These are phyloP conservation scores for Fraxinus floribunda DNA, from an alignment of 305 asterid genomes.

Conservation along the genomic window DNA sequence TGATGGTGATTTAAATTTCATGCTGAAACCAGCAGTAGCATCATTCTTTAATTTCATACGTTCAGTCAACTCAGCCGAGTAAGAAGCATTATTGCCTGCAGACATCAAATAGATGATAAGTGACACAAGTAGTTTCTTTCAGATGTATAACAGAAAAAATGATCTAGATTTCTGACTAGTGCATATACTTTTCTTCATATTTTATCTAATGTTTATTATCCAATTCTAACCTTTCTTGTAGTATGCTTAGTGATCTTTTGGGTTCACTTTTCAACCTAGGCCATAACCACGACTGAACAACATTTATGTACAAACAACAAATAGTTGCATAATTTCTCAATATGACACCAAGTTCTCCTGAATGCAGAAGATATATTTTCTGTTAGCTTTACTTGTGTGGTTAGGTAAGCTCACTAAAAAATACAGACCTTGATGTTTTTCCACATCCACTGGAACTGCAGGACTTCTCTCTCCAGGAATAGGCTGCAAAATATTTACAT, in stretches of 20 bases:
- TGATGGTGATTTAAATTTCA: constrained; percentile 74
- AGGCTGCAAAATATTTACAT: constrained; percentile 55
- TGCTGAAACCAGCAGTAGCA: constrained; percentile 54
- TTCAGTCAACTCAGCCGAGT: constrained; percentile 57
- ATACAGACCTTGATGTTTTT: constrained; percentile 67
- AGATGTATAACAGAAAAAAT: not conserved
- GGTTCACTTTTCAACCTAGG: constrained; percentile 13
- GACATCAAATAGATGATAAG: constrained; percentile 24
- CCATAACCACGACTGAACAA: not conserved
- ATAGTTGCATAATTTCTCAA: not conserved
- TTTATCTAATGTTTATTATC: not conserved
- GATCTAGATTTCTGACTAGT: not conserved
- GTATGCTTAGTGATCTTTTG: not conserved
- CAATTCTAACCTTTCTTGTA: not conserved
- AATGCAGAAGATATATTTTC: not conserved
- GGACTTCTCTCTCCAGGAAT: constrained; percentile 80
- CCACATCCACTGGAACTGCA: constrained; percentile 51
- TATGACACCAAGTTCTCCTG: not conserved
- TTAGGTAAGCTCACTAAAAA: constrained; percentile 8
- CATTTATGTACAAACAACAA: not conserved
- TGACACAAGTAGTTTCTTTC: constrained; percentile 19
- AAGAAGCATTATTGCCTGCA: constrained; percentile 52
- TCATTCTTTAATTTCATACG: constrained; percentile 55
- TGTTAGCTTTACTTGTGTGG: not conserved
- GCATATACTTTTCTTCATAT: not conserved